Evolutionary conservation across 495 filamentous ascomycete genomes (phyloP), one percentile per base, ranked within the genome.

Genomic region (Podospora comata): DNA sequence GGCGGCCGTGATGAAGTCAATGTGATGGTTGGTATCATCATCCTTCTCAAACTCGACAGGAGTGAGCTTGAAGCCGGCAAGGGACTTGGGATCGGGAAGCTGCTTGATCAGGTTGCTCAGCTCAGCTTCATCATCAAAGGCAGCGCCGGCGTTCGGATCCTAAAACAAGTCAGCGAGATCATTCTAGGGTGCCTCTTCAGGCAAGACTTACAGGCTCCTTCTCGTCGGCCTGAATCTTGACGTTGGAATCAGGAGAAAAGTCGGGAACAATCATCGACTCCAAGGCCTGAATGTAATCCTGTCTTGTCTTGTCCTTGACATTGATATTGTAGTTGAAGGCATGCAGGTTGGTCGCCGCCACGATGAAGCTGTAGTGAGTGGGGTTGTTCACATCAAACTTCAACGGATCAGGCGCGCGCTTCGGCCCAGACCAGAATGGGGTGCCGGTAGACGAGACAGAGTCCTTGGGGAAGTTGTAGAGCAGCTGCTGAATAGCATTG

Each of bases 11-110:
- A 99, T 99, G 83, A 99, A 98, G 81, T 98, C 95, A 77, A 99
- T 99, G 82, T 99, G 96, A 77, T 93, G 85, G 80, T 99, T 99
- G 61, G 90, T 92, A 80, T 98, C 96, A 70, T 99, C 95, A 73
- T 99, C 96, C 84, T 99, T 99, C 82, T 99, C 96, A 73, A 99
- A 99, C 76, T 99, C 96, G 15, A 98, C 96, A 1, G 93, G 91
- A 56, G 86, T 86, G 58, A 99, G 83, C 75, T 92, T 92, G 84
- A 94, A 96, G 15, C 92, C 92, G 34, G 90, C 89, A 34, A 98
- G 81, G 13, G 87, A 84, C 72, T 91, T 93, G 39, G 94, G 88
- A 2, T 89, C 82, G 4, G 96, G 96, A 23, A 99, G 83, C 60
- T 82, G 80, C 34, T 80, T 70, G 9, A 88, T 81, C 32, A 99